These are phyloP conservation scores for Remersonia thermophila DNA, from an alignment of 2,329 filamentous ascomycete species.

Conservation along the genomic window DNA sequence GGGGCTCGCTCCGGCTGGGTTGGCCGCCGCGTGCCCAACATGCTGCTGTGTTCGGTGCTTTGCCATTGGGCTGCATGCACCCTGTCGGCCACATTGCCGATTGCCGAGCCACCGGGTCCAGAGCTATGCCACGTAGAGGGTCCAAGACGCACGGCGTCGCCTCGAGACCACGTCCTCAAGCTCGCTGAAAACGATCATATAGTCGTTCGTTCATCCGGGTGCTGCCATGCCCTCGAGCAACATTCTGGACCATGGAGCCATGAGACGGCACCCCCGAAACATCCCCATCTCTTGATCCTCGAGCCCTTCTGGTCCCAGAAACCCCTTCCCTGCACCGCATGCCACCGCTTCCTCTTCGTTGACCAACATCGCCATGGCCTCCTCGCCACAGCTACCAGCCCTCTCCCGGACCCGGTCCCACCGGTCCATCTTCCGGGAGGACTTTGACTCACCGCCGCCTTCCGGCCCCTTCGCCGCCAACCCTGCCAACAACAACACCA, in stretches of 20 bases:
- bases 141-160: background rate
- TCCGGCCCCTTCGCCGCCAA: slow-evolving; percentile 10
- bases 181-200: background rate
- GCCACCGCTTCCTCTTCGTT: too few relatives aligned
- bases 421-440: slow-evolving; percentile 15
- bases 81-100: slow-evolving; percentile 1
- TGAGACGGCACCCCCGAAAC: too few relatives aligned
- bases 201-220: too few relatives aligned
- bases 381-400: slow-evolving; percentile 3
- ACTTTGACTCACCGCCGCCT: slow-evolving; percentile 11
- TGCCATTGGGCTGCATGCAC: slow-evolving; percentile 1
- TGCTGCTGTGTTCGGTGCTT: too few relatives aligned
- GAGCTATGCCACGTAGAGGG: slow-evolving; percentile 4
- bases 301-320: too few relatives aligned
- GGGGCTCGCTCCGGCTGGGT: too few relatives aligned
- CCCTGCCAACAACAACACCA: background rate
- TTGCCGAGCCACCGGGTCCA: background rate
- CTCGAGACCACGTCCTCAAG: too few relatives aligned
- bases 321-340: too few relatives aligned
- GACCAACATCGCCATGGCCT: slow-evolving; percentile 4
- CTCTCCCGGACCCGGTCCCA: slow-evolving; percentile 11
- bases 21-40: slow-evolving; percentile 5
- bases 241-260: too few relatives aligned
- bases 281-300: too few relatives aligned
- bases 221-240: too few relatives aligned